Evolutionary conservation across 495 filamentous ascomycete species (phyloP), one percentile per base, ranked within the genome.

Genomic region (Platismatia glauca): DNA sequence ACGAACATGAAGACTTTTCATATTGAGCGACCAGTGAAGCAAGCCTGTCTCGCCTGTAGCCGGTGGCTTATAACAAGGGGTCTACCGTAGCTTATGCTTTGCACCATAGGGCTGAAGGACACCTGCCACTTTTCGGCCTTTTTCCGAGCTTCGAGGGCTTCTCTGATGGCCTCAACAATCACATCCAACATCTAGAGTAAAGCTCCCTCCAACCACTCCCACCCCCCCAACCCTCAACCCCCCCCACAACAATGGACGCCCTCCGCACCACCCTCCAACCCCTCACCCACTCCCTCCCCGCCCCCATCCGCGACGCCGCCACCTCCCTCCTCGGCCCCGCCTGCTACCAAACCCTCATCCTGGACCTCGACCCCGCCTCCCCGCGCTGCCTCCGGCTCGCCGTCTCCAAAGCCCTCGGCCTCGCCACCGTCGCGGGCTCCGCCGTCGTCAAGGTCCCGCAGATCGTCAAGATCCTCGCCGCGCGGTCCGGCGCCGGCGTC

Each of bases 401-500:
- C 57, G 84, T 97, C 68, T 95, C 89, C 68, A 97, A 97, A 76
- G 89, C 79, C 16, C 86, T 98, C 55, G 94, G 94, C 48, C 85
- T 96, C 63, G 93, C 84, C 72, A 98, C 97, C 75, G 88, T 98
- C 69, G 86, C 82, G 63, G 88, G 90, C 41, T 90, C 88, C 61
- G 82, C 89, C 37, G 83, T 97, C 67, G 89, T 98, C 77, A 98
- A 98, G 78, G 82, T 98, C 33, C 93, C 94, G 0, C 94, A 97
- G 75, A 91, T 97, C 73, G 71, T 96, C 73, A 96, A 96, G 78
- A 84, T 97, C 57, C 74, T 95, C 68, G 74, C 78, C 66, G 92
- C 91, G 39, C 79, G 84, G 59, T 95, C 89, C 34, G 84, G 89
- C 12, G 81, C 81, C 59, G 94, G 93, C 68, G 81, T 97, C 62